Base-by-base conservation (phyloP, 2,329 filamentous ascomycete genomes). In the Botrytis fragariae region DNA sequence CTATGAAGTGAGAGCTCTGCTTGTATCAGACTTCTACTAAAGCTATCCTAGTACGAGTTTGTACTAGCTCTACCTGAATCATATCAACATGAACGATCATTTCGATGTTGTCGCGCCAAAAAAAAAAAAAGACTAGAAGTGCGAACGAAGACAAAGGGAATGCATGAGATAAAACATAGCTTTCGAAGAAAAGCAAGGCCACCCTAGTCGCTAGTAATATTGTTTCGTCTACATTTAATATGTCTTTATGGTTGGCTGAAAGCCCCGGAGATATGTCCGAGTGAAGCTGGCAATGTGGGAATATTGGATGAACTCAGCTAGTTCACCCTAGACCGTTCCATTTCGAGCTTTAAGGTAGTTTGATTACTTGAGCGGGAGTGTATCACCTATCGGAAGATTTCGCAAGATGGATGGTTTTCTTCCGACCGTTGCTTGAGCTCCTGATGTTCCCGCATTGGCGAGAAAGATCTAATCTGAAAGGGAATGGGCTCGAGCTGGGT, bases 91-190 rank as follows among this genome's bases (percentile, higher is more conserved):
- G 10, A 51, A n/a, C 25, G 48, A 51, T 51, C 1, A n/a, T 14
- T n/a, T 51, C 22, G 4, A 51, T 4, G 1, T n/a, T n/a, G 3
- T 54, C 51, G 25, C 12, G 25, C 51, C 8, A 0, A 29, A 54
- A 4, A 3, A 18, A 0, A 29, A 54, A 4, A 3, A 8, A 16
- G 6, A 29, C 25, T 0, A 5, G 45, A 54, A 29, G 25, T 3
- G 0, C n/a, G 6, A 54, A 1, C 51, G 14, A 14, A 29, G 8
- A 54, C 25, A 29, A 54, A 29, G 14, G 6, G 7, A 51, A n/a
- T 54, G n/a, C 16, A 18, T 5, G 2, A 1, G 14, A 54, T 29
- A 8, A n/a, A 29, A 4, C 2, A 16, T 54, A 29, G 14, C 12
- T 29, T 54, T 29, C 12, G 29, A 29, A 51, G 48, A 6, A 51